Conservation (phyloP, 176 grass and related monocot genomes). For the Ampelocalamus luodianensis region DNA sequence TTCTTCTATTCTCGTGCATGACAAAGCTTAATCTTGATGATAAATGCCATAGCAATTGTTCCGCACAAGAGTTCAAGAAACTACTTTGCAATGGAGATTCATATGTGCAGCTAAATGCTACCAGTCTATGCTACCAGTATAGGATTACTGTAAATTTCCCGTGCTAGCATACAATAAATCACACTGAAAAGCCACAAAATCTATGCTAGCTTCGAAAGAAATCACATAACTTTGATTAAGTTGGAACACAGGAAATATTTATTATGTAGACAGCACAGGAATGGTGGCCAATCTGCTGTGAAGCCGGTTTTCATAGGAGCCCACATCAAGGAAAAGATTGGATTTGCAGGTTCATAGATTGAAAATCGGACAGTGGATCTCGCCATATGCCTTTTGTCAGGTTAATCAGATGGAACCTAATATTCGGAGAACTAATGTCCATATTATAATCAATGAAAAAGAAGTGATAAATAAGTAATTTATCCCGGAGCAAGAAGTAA, state of each 20-base stretch:
- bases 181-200: background rate
- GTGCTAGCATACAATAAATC: background rate
- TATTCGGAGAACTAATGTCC: background rate
- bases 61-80: background rate
- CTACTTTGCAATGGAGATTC: background rate
- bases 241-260: background rate
- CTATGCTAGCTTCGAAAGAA: background rate
- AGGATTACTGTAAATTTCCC: background rate
- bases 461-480: background rate
- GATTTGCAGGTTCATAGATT: constrained; percentile 16
- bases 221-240: background rate
- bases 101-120: background rate
- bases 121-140: background rate
- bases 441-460: constrained; percentile 24
- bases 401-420: constrained; percentile 24
- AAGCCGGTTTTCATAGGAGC: background rate
- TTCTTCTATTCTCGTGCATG: background rate
- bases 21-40: constrained; percentile 1
- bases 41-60: background rate
- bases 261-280: background rate
- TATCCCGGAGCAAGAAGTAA: background rate
- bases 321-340: constrained; percentile 4
- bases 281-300: background rate
- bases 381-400: background rate
- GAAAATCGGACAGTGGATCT: background rate